A percentile compares a stretch with the other conserved stretches of the same genome.
Evolutionary conservation across 2,329 filamentous ascomycete genomes (phyloP).

Genomic region (Microsporum audouinii): DNA sequence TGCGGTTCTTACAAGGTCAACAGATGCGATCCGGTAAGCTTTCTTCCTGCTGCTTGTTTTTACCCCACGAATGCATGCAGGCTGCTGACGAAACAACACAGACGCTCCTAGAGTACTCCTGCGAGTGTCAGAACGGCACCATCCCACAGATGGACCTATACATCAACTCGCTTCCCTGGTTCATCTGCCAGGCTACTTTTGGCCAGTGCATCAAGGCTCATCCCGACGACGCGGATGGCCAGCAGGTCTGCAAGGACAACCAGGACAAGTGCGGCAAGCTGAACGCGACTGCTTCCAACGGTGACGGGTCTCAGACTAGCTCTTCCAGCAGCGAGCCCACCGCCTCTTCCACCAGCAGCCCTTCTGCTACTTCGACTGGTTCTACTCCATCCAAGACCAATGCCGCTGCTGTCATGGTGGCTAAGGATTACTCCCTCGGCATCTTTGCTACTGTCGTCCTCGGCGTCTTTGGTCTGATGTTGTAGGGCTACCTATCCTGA

Average conservation of each 20-base stretch:
- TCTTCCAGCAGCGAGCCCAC: constrained; percentile 18
- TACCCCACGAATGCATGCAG: constrained; percentile 8
- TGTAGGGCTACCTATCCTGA: constrained; percentile 31
- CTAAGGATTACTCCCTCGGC: constrained; percentile 42
- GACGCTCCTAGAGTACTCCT: constrained; percentile 44
- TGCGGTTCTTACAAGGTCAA: constrained; percentile 44
- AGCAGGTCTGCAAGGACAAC: constrained; percentile 39
- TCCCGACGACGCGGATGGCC: constrained; percentile 36
- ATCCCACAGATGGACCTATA: constrained; percentile 47
- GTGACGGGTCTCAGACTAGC: constrained; percentile 18
- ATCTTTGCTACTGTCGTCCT: constrained; percentile 43
- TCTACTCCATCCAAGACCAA: constrained; percentile 23
- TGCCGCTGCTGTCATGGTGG: constrained; percentile 38
- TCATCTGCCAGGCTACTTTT: constrained; percentile 46
- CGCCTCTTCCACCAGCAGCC: constrained; percentile 23
- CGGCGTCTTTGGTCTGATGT: constrained; percentile 45
- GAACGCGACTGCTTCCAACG: constrained; percentile 31
- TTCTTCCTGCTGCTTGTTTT: neutral
- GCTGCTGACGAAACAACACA: constrained; percentile 19
- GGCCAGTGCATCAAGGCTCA: constrained; percentile 37
- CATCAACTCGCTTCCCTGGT: constrained; percentile 48
- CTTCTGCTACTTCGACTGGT: constrained; percentile 20
- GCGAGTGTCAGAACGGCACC: constrained; percentile 46
- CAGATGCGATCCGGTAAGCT: constrained; percentile 46
- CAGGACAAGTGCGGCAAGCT: constrained; percentile 41